Percentiles rank a stretch among this genome's conserved stretches.
Evolutionary conservation across 1,284 basidiomycete species (phyloP).

Genomic region (Ceratobasidium sp.): DNA sequence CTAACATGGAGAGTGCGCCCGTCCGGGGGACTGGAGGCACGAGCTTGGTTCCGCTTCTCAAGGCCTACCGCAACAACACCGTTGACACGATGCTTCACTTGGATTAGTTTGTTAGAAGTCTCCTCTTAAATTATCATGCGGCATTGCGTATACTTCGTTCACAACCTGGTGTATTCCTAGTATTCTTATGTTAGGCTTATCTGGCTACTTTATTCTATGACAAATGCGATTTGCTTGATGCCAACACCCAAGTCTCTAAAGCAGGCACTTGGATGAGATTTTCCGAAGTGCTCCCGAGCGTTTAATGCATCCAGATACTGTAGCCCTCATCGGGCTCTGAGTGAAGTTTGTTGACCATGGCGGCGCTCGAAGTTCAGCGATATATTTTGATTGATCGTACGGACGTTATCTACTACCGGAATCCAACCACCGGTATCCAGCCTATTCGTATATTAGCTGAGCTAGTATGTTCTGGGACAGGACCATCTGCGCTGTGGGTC

Average conservation of each 20-base stretch:
- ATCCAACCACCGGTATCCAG: neutral
- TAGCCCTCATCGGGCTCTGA: too few species aligned
- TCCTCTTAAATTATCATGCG: neutral
- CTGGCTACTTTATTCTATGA: neutral
- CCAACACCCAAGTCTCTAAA: neutral
- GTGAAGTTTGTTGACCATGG: too few species aligned
- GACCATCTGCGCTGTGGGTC: too few species aligned
- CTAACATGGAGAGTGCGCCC: slow-evolving; percentile 45
- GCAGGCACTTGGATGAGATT: neutral
- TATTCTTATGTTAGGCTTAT: neutral
- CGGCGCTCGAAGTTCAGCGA: neutral
- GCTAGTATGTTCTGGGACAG: neutral
- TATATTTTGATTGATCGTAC: neutral
- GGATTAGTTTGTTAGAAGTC: neutral
- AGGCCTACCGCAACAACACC: slow-evolving; percentile 45
- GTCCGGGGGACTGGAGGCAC: slow-evolving; percentile 59
- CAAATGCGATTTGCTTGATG: neutral
- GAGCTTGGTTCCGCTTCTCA: slow-evolving; percentile 56
- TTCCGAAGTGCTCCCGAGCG: neutral
- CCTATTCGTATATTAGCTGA: neutral
- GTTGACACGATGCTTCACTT: slow-evolving; percentile 7
- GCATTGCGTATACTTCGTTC: neutral
- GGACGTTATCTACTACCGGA: neutral
- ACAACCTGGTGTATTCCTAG: neutral
- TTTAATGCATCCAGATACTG: too few species aligned